phyloP scores from a whole-genome alignment of 1,284 basidiomycete species.

The Trichosporon sp. region DNA sequence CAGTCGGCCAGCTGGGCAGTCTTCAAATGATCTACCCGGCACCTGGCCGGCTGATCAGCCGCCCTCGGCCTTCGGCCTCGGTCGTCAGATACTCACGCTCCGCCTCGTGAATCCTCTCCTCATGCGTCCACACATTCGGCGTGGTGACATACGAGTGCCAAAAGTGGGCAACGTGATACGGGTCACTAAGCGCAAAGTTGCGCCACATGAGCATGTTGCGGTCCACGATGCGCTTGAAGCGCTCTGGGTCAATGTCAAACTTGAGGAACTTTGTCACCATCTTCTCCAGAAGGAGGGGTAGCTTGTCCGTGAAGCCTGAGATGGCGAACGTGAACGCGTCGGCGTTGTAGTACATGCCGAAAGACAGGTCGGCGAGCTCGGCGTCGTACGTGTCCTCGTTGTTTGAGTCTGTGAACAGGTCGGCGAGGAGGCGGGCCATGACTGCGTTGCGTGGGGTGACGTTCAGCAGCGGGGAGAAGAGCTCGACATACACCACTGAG shows the following conservation, averaged over 20 bases:
- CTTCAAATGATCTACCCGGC: no score
- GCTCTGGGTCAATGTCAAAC: conserved; percentile 63
- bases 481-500: conserved; percentile 51
- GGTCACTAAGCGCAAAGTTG: conserved; percentile 82
- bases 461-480: conserved; percentile 45
- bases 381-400: conserved; percentile 92
- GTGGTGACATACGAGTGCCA: conserved; percentile 67
- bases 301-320: conserved; percentile 91
- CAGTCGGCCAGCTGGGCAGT: no score
- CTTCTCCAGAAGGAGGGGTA: conserved; percentile 67
- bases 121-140: conserved; percentile 68
- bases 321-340: conserved; percentile 67
- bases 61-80: no score
- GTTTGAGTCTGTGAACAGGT: conserved; percentile 81
- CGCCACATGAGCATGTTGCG: conserved; percentile 62
- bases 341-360: conserved; percentile 62
- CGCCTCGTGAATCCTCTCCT: conserved; percentile 75
- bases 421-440: conserved; percentile 59
- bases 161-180: conserved; percentile 75
- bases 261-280: conserved; percentile 68
- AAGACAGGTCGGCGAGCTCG: conserved; percentile 80
- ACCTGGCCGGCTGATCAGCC: not conserved
- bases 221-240: conserved; percentile 80
- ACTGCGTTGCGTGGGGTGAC: conserved; percentile 44
- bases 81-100: conserved; percentile 65